Base-by-base conservation (phyloP, 495 filamentous ascomycete genomes). In the Trichoderma erinaceum region DNA sequence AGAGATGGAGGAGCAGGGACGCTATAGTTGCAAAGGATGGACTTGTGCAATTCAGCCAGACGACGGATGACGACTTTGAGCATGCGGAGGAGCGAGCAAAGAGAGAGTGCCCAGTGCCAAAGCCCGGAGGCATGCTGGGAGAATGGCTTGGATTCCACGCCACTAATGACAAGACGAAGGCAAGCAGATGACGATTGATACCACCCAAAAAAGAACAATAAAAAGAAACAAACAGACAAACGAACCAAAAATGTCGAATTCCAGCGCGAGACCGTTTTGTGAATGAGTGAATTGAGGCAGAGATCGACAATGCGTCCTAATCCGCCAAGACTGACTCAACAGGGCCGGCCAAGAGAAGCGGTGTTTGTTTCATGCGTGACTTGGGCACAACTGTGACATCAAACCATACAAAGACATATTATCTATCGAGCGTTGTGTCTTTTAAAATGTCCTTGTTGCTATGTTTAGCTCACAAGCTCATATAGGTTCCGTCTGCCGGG, bases 91-190 rank as follows among this genome's bases (percentile, higher is more conserved):
- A 69, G 35, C 68, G 70, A 73, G 67, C 72, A 41, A 81, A 75
- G 74, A 77, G 80, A 65, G 83, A 93, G 75, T 97, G 92, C 72
- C 92, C 92, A 0, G 88, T 97, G 2, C 92, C 92, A 4, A 96
- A 96, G 73, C 92, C 92, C 0, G 80, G 84, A 21, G 92, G 91
- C 12, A 75, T 91, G 15, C 77, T 95, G 66, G 90, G 90, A 25
- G 84, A 90, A 74, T 72, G 93, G 48, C 77, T 97, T 70, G 92
- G 92, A 0, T 89, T 95, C 72, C 82, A 75, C 35, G 74, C 73
- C 61, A 68, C 70, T 21, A 65, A 75, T 23, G 66, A 63, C 23
- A 64, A 25, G 44, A 67, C 44, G 63, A 65, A 29, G 11, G 50
- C 23, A 23, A 56, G 58, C 65, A 56, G 63, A 63, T 35, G 48